Evolutionary conservation across 768 basidiomycete species (phyloP).

Genomic region (Leccinellum albellum): DNA sequence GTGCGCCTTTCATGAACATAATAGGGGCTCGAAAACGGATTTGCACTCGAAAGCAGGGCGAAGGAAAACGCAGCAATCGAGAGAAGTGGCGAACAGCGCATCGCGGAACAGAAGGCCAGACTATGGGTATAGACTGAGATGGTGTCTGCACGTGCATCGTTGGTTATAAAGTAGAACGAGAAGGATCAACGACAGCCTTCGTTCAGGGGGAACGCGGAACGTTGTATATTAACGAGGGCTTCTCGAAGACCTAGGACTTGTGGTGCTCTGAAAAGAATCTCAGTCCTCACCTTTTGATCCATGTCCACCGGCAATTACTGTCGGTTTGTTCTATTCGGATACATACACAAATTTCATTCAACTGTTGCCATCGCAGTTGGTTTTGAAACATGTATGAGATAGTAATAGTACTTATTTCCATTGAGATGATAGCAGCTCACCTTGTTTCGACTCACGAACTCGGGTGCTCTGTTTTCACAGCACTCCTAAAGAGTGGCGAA

Average conservation of each 20-base stretch:
- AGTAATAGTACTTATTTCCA: neutral
- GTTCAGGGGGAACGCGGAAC: neutral
- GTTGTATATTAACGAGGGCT: neutral
- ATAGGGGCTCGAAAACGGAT: slow-evolving; percentile 14
- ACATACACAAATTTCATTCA: neutral
- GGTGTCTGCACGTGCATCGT: neutral
- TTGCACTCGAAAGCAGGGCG: slow-evolving; percentile 14
- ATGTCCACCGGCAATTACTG: neutral
- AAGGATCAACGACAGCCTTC: neutral
- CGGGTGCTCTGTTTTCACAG: neutral
- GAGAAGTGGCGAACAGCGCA: slow-evolving; percentile 11
- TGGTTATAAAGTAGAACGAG: neutral
- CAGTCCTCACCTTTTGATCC: neutral
- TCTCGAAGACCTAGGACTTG: neutral
- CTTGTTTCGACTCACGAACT: neutral
- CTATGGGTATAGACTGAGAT: neutral
- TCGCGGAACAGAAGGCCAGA: neutral
- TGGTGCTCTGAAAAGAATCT: neutral
- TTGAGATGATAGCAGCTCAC: neutral
- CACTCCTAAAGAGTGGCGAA: neutral
- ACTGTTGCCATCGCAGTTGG: neutral
- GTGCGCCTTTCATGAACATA: slow-evolving; percentile 41
- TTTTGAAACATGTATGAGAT: neutral
- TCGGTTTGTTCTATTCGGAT: neutral
- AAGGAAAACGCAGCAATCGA: slow-evolving; percentile 8